Conservation (phyloP, 257 asterid species). For the Solanum appendiculatum region DNA sequence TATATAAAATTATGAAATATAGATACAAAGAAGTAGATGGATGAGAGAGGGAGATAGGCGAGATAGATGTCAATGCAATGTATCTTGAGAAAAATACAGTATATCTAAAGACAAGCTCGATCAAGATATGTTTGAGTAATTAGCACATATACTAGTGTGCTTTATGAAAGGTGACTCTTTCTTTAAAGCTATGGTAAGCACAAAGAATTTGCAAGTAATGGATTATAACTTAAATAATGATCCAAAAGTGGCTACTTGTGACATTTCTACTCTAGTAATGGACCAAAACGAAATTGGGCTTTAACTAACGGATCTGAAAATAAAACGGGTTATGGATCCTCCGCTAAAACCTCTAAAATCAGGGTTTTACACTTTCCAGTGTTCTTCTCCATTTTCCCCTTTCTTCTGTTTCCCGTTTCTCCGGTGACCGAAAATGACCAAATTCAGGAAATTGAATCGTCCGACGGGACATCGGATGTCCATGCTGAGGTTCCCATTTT, state of each 20-base stretch:
- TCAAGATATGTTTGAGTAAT: too few relatives aligned
- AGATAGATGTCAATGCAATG: too few relatives aligned
- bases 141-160: too few relatives aligned
- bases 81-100: too few relatives aligned
- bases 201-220: too few relatives aligned
- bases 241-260: background rate
- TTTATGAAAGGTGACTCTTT: too few relatives aligned
- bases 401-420: background rate
- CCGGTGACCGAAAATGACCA: conserved; percentile 45
- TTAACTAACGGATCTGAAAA: background rate
- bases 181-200: too few relatives aligned
- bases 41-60: too few relatives aligned
- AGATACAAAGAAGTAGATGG: too few relatives aligned
- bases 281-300: background rate
- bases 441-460: conserved; percentile 83
- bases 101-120: too few relatives aligned
- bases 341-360: background rate
- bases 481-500: conserved; percentile 60
- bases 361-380: background rate
- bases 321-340: background rate
- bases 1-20: too few relatives aligned
- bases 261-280: background rate
- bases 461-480: conserved; percentile 80
- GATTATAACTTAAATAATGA: background rate
- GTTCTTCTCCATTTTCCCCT: background rate